phyloP scores from a whole-genome alignment of 805 yeast species.

The Suhomyces sp. region DNA sequence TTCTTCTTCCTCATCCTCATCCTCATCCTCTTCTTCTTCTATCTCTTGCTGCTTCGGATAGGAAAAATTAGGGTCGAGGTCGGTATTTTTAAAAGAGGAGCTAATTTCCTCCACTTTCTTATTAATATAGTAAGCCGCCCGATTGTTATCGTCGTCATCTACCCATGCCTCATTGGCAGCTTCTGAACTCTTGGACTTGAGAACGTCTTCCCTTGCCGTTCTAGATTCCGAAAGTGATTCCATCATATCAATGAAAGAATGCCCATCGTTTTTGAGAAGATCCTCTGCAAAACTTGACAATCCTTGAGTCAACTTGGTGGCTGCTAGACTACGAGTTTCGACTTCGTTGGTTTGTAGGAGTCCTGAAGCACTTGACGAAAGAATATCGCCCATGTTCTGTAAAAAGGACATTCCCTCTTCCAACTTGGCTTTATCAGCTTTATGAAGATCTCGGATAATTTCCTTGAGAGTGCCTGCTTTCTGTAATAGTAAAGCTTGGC shows the following conservation, averaged over 20 bases:
- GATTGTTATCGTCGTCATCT: conserved; percentile 18
- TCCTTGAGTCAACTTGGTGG: conserved; percentile 23
- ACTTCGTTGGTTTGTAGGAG: conserved; percentile 3
- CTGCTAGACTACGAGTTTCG: conserved; percentile 9
- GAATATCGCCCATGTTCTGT: conserved; percentile 22
- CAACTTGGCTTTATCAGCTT: conserved; percentile 24
- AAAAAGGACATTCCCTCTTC: conserved; percentile 24
- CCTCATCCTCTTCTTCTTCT: background rate
- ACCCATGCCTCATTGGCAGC: conserved; percentile 16
- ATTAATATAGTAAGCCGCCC: background rate
- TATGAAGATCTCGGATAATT: conserved; percentile 23
- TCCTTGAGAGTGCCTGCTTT: conserved; percentile 26
- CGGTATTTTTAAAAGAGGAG: background rate
- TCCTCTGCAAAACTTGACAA: conserved; percentile 65
- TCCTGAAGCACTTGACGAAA: conserved; percentile 11
- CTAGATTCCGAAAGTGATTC: conserved; percentile 64
- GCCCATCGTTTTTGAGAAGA: conserved; percentile 72
- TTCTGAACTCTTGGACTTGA: conserved; percentile 11
- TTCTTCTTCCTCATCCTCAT: background rate
- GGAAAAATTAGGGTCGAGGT: background rate
- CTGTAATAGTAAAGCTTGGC: conserved; percentile 21
- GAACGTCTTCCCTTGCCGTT: conserved; percentile 26
- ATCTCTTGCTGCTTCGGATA: background rate
- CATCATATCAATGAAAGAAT: conserved; percentile 73
- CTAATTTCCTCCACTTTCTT: background rate